Conservation (phyloP, 441 rosid genomes). For the Populus hybrid region DNA sequence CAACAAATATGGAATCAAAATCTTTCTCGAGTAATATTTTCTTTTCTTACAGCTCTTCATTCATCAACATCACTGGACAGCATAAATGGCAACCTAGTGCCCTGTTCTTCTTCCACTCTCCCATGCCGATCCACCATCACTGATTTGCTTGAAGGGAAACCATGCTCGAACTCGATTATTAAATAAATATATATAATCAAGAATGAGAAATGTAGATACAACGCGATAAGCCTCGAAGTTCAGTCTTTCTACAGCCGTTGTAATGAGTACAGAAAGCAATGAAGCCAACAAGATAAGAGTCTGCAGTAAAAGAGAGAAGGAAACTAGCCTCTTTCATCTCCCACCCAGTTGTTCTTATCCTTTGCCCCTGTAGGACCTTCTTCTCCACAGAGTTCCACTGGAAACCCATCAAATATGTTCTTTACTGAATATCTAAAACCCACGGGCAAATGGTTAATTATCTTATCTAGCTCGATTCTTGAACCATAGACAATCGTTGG, state of each 20-base stretch:
- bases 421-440: slow-evolving; percentile 30
- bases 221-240: neutral
- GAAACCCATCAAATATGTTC: slow-evolving; percentile 52
- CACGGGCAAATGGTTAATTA: slow-evolving; percentile 45
- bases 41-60: no score
- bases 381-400: slow-evolving; percentile 71
- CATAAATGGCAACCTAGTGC: no score
- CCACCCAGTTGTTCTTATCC: slow-evolving; percentile 89
- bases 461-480: slow-evolving; percentile 53
- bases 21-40: no score
- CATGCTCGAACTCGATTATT: neutral
- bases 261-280: neutral
- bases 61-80: no score
- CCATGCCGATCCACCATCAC: no score
- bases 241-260: neutral
- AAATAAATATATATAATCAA: neutral
- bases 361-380: slow-evolving; percentile 94
- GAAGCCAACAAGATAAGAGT: neutral
- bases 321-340: slow-evolving; percentile 74
- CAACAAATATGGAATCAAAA: no score
- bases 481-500: slow-evolving; percentile 21
- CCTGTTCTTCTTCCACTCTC: no score
- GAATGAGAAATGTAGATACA: neutral
- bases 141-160: neutral
- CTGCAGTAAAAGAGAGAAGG: neutral